Base-by-base conservation (phyloP, 2,329 filamentous ascomycete genomes). In the Trichoderma sp. region DNA sequence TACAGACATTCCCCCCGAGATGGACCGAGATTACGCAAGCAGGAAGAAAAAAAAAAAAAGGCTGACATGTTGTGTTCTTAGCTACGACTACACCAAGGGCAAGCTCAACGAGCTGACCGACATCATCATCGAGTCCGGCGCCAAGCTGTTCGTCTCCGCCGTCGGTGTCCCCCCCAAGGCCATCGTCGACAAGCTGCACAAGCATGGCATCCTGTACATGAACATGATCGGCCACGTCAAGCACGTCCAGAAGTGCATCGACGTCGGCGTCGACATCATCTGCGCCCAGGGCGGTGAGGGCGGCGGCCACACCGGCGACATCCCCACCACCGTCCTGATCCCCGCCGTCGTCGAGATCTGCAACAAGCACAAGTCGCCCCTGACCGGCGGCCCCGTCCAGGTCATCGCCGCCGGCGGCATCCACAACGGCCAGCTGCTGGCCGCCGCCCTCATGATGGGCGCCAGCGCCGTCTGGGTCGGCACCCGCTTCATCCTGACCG, bases 191-290 rank as follows among this genome's bases (percentile, higher is more conserved):
- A 91, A 88, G 78, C 89, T 99, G 56, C 95, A 99, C 87, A 87
- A 89, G 77, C 84, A 89, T 76, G 94, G 94, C 73, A 87, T 99
- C 73, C 86, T 97, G 73, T 97, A 96, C 87, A 98, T 98, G 95
- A 99, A 99, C 90, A 99, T 99, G 95, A 94, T 99, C 79, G 95
- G 95, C 73, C 95, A 99, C 86, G 94, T 95, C 77, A 99, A 99
- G 89, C 95, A 99, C 84, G 94, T 97, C 71, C 87, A 93, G 82
- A 99, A 98, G 87, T 96, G 93, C 81, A 86, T 99, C 70, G 93
- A 94, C 60, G 87, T 94, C 68, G 95, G 94, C 72, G 92, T 90
- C 74, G 95, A 99, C 81, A 91, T 99, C 76, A 98, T 99, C 84
- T 98, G 94, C 84, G 95, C 95, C 63, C 95, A 99, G 84, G 95